These are phyloP conservation scores for Alopecurus myosuroides DNA, from an alignment of 176 grass and related monocot species.

Conservation along the genomic window DNA sequence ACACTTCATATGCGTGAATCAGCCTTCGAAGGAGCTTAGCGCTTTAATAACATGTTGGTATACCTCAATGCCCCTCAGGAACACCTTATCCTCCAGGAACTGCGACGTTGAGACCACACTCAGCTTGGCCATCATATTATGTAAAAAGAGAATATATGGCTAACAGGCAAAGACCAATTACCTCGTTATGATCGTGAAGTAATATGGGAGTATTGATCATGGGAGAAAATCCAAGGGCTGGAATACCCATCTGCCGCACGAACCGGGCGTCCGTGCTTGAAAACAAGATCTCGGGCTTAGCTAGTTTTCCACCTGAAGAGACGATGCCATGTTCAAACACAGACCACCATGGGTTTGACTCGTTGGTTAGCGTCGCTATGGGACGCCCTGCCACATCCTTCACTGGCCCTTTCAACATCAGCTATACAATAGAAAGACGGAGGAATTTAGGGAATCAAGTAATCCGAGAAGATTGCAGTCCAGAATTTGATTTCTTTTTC, in stretches of 20 bases:
- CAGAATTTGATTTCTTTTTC: background rate
- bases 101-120: slow-evolving; percentile 3
- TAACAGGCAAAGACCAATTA: background rate
- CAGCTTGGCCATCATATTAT: background rate
- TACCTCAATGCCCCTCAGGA: slow-evolving; percentile 82
- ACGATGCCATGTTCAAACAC: slow-evolving; percentile 61
- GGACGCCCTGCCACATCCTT: slow-evolving; percentile 42
- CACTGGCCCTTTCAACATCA: slow-evolving; percentile 49
- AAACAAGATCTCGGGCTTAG: slow-evolving; percentile 79
- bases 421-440: slow-evolving; percentile 24
- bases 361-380: slow-evolving; percentile 57
- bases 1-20: background rate
- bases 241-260: slow-evolving; percentile 75
- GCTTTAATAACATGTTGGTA: slow-evolving; percentile 74
- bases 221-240: slow-evolving; percentile 82
- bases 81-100: slow-evolving; percentile 86
- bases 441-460: background rate
- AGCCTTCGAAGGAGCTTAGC: slow-evolving; percentile 53
- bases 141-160: background rate
- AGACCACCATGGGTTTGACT: slow-evolving; percentile 82
- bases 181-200: slow-evolving; percentile 93
- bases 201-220: slow-evolving; percentile 84
- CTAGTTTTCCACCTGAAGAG: slow-evolving; percentile 59
- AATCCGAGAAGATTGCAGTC: background rate
- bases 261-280: slow-evolving; percentile 84